Evolutionary conservation across 257 asterid species (phyloP).

Genomic region (Solanum ossicruentum): DNA sequence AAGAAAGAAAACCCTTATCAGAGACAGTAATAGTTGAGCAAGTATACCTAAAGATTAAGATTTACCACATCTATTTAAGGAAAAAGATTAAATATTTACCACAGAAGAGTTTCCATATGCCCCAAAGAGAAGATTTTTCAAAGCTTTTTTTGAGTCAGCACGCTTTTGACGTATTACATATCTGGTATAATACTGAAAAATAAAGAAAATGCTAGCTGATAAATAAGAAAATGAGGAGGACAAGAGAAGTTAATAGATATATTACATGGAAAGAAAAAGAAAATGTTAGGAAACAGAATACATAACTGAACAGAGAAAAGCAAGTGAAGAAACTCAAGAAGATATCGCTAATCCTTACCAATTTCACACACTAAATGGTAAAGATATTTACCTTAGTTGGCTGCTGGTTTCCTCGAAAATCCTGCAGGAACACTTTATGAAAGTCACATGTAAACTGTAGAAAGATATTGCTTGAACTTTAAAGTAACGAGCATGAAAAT

Average conservation of each 20-base stretch:
- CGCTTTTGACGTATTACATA: slow-evolving; percentile 54
- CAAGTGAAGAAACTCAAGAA: background rate
- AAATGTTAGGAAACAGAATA: background rate
- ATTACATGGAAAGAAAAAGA: background rate
- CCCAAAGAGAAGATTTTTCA: slow-evolving; percentile 39
- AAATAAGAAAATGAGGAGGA: background rate
- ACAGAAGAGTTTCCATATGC: slow-evolving; percentile 27
- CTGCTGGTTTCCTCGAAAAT: slow-evolving; percentile 17
- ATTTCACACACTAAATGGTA: background rate
- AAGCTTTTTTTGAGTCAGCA: slow-evolving; percentile 52
- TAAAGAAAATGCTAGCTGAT: background rate
- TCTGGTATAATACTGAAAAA: slow-evolving; percentile 37
- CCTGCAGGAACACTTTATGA: slow-evolving; percentile 32
- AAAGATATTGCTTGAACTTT: background rate
- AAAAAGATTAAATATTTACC: slow-evolving; percentile 26
- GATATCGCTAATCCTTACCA: background rate
- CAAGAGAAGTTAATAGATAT: background rate
- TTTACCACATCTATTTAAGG: background rate
- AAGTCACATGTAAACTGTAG: background rate
- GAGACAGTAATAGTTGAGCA: background rate
- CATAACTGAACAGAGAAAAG: background rate
- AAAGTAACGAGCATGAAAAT: background rate
- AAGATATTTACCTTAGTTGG: slow-evolving; percentile 39
- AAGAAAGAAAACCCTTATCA: background rate
- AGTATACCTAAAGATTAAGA: background rate